Conservation (phyloP, 805 yeast species). For the Alloascoidea africana region DNA sequence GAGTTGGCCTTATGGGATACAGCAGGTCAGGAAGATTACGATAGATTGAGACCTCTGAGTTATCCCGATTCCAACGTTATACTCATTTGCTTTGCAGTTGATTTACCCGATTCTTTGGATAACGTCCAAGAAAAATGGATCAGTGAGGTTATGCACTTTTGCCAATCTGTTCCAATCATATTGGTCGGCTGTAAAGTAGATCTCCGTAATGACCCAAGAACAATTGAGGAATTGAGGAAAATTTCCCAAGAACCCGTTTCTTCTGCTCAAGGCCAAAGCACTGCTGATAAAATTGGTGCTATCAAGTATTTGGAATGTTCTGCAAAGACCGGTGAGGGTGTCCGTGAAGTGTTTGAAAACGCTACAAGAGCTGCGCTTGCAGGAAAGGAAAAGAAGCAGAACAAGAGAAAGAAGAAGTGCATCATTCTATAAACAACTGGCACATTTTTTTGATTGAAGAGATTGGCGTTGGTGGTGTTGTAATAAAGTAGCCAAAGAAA, state of each 20-base stretch:
- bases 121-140: slow-evolving; percentile 95
- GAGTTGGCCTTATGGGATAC: slow-evolving; percentile 96
- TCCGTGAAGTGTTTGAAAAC: slow-evolving; percentile 81
- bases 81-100: slow-evolving; percentile 81
- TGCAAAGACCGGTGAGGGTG: slow-evolving; percentile 84
- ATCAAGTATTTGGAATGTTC: slow-evolving; percentile 81
- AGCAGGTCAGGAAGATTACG: slow-evolving; percentile 97
- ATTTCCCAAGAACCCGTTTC: slow-evolving; percentile 73
- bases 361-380: slow-evolving; percentile 84
- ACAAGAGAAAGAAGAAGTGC: slow-evolving; percentile 57
- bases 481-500: no score
- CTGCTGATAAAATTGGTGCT: slow-evolving; percentile 84
- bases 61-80: slow-evolving; percentile 91
- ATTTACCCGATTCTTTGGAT: slow-evolving; percentile 82
- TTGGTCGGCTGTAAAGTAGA: slow-evolving; percentile 88
- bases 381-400: slow-evolving; percentile 37
- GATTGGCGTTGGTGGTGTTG: no score
- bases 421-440: slow-evolving; percentile 45
- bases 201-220: slow-evolving; percentile 67
- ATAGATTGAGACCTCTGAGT: slow-evolving; percentile 79
- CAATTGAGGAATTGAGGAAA: slow-evolving; percentile 59
- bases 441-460: no score
- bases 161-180: slow-evolving; percentile 87
- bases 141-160: slow-evolving; percentile 84
- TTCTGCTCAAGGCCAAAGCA: slow-evolving; percentile 69